A percentile compares a stretch with the other conserved stretches of the same genome.
Conservation (phyloP, 2,329 filamentous ascomycete species). For the Xylariaceae sp. region DNA sequence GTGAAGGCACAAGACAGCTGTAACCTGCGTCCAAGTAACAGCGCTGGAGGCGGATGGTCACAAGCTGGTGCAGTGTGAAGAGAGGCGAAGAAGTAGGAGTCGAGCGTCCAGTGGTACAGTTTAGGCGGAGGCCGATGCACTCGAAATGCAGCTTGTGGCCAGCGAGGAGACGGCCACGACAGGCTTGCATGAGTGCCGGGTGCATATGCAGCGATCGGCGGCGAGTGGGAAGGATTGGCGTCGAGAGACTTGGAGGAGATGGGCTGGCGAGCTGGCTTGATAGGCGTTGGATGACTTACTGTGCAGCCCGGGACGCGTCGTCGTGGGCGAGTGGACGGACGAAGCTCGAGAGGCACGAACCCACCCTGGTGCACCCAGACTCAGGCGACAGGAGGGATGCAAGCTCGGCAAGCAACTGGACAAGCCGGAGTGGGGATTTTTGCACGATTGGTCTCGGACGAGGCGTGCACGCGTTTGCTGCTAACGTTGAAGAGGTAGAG, state of each 20-base stretch:
- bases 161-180: constrained; percentile 32
- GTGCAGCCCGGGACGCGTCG: constrained; percentile 24
- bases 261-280: too few relatives aligned
- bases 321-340: constrained; percentile 24
- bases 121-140: constrained; percentile 24
- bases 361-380: too few relatives aligned
- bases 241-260: too few relatives aligned
- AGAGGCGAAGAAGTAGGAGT: too few relatives aligned
- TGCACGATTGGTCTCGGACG: too few relatives aligned
- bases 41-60: background rate
- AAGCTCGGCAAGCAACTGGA: too few relatives aligned
- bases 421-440: too few relatives aligned
- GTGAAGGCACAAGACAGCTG: background rate
- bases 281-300: constrained; percentile 19
- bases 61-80: too few relatives aligned
- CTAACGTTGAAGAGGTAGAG: too few relatives aligned
- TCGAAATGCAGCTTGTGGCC: constrained; percentile 30
- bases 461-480: too few relatives aligned
- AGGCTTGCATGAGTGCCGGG: constrained; percentile 22
- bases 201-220: constrained; percentile 36
- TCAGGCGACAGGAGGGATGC: too few relatives aligned
- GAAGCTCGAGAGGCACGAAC: background rate
- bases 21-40: background rate
- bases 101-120: constrained; percentile 3
- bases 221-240: constrained; percentile 22